phyloP scores from a whole-genome alignment of 2,329 filamentous ascomycete genomes.

The Ceratocystis variospora region DNA sequence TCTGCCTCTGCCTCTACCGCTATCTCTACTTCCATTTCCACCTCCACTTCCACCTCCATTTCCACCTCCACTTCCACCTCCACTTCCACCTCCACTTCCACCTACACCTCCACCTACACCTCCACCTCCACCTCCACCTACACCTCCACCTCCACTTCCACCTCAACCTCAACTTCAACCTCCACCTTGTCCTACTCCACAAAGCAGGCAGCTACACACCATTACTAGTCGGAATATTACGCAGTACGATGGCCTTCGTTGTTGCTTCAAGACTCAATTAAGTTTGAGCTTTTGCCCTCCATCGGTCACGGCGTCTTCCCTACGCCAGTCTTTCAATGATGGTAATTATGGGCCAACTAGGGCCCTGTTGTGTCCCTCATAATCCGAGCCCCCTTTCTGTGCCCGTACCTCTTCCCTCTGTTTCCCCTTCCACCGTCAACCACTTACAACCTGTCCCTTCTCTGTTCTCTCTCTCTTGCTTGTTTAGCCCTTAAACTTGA shows the following conservation, averaged over 20 bases:
- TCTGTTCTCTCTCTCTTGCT: background rate
- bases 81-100: background rate
- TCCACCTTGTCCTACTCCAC: too few relatives aligned
- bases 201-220: too few relatives aligned
- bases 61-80: background rate
- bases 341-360: background rate
- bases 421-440: background rate
- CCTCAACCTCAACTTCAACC: background rate
- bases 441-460: background rate
- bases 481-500: conserved; percentile 54
- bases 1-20: background rate
- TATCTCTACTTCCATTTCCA: too few relatives aligned
- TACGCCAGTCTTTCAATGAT: background rate
- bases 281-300: background rate
- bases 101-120: background rate
- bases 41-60: background rate
- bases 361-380: background rate
- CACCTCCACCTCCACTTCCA: background rate
- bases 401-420: background rate
- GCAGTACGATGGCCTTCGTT: background rate
- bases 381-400: background rate
- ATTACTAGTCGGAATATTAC: too few relatives aligned
- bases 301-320: background rate
- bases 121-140: background rate
- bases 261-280: background rate